Percentiles rank a stretch among this genome's conserved stretches.
Conservation (phyloP, 2,329 filamentous ascomycete genomes). For the Verruconis gallopava region DNA sequence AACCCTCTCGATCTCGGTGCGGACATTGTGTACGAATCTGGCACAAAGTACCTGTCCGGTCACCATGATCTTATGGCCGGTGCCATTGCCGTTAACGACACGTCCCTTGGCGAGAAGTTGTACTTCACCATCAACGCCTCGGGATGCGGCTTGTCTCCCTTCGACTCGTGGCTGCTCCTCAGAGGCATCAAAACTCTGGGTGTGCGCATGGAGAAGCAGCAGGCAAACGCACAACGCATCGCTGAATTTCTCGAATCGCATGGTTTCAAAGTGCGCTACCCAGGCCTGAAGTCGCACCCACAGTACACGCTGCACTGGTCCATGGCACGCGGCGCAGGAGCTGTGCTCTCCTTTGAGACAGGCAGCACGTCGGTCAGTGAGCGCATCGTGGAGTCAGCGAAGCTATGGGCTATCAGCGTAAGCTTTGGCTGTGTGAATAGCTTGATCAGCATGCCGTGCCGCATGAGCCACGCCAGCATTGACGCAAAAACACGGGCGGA, state of each 20-base stretch:
- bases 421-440: constrained; percentile 98
- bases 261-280: constrained; percentile 91
- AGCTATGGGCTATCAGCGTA: constrained; percentile 88
- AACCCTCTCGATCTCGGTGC: constrained; percentile 91
- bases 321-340: constrained; percentile 86
- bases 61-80: constrained; percentile 99
- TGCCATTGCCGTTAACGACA: constrained; percentile 82
- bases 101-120: constrained; percentile 69
- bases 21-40: constrained; percentile 93
- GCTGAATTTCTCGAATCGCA: constrained; percentile 82
- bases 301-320: constrained; percentile 95
- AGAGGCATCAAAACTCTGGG: constrained; percentile 92
- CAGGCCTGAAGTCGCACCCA: constrained; percentile 84
- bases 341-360: constrained; percentile 92
- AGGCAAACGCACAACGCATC: constrained; percentile 79
- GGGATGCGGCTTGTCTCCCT: constrained; percentile 84
- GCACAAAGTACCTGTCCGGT: constrained; percentile 93
- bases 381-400: constrained; percentile 84
- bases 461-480: constrained; percentile 98
- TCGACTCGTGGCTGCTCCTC: constrained; percentile 92
- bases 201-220: constrained; percentile 98
- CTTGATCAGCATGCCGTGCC: constrained; percentile 97
- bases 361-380: constrained; percentile 74
- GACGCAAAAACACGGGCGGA: constrained; percentile 85
- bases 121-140: constrained; percentile 97